Conservation (phyloP, 768 basidiomycete species). For the Rhodocollybia butyracea region DNA sequence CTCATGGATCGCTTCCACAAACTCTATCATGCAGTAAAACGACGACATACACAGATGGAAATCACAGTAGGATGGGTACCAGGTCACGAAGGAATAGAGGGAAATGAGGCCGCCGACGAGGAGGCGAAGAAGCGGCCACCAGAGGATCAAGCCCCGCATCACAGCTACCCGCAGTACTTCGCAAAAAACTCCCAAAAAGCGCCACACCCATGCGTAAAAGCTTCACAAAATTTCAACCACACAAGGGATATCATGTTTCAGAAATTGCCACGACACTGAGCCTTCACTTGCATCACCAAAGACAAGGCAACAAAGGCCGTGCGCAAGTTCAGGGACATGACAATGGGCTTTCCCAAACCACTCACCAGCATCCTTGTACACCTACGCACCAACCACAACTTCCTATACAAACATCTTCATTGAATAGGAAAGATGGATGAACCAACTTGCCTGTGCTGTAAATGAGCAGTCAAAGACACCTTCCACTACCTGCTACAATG, state of each 20-base stretch:
- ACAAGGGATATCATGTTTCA: background rate
- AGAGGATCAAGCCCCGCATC: background rate
- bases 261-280: background rate
- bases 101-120: background rate
- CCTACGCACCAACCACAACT: constrained; percentile 24
- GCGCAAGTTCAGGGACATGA: background rate
- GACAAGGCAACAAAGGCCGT: background rate
- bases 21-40: background rate
- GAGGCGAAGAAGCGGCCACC: background rate
- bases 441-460: constrained; percentile 13
- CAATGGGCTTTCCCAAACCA: constrained; percentile 5
- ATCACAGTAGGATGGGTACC: background rate
- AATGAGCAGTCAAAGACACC: constrained; percentile 2
- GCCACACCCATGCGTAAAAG: background rate
- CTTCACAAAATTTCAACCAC: background rate
- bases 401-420: constrained; percentile 25
- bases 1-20: background rate
- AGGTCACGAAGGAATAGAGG: background rate
- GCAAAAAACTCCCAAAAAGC: background rate
- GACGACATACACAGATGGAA: background rate
- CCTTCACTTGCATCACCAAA: background rate
- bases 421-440: constrained; percentile 10
- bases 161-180: background rate
- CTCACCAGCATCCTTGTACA: constrained; percentile 22
- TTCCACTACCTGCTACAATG: constrained; percentile 15